phyloP scores from a whole-genome alignment of 768 basidiomycete genomes.

The Albatrellus ellisii region DNA sequence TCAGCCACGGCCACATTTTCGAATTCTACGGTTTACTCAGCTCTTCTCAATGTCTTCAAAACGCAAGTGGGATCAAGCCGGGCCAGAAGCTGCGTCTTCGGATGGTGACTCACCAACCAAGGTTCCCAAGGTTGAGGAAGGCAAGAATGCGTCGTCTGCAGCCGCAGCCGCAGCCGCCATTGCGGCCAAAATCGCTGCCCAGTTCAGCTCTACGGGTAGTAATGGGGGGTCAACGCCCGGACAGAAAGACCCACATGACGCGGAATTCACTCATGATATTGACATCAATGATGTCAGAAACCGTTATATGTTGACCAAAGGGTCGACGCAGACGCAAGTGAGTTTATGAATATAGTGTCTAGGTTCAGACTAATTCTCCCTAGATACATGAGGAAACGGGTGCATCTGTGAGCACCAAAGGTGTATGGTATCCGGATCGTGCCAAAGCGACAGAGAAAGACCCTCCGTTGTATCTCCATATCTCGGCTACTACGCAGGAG shows the following conservation, averaged over 20 bases:
- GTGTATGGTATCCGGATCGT: conserved; percentile 92
- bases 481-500: conserved; percentile 63
- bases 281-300: conserved; percentile 97
- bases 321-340: conserved; percentile 85
- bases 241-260: conserved; percentile 56
- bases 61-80: conserved; percentile 68
- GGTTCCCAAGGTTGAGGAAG: conserved; percentile 33
- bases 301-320: conserved; percentile 88
- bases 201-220: conserved; percentile 42
- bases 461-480: conserved; percentile 88
- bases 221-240: conserved; percentile 28
- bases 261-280: conserved; percentile 79
- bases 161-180: conserved; percentile 76
- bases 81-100: conserved; percentile 31
- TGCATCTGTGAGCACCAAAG: conserved; percentile 85
- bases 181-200: conserved; percentile 90
- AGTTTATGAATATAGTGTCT: conserved; percentile 17
- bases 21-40: no score
- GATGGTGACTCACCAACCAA: conserved; percentile 31
- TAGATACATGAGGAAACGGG: conserved; percentile 91
- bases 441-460: conserved; percentile 85
- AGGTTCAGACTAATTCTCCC: conserved; percentile 1
- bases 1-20: no score
- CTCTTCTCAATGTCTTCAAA: conserved; percentile 49
- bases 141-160: conserved; percentile 53